A percentile compares a stretch with the other conserved stretches of the same genome.
phyloP scores from a whole-genome alignment of 148 eudicot genomes.

The Talinum fruticosum region DNA sequence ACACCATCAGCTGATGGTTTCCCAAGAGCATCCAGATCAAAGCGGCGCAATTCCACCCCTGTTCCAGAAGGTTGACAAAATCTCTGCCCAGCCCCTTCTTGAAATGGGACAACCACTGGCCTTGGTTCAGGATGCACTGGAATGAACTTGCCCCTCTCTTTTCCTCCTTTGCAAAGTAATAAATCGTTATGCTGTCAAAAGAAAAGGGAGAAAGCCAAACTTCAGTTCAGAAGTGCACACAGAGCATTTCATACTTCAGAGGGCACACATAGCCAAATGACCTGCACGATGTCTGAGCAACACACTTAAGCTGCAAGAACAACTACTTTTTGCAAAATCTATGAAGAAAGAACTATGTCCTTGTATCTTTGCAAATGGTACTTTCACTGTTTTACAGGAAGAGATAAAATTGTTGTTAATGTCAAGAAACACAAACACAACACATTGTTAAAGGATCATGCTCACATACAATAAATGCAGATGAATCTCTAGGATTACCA shows the following conservation, averaged over 20 bases:
- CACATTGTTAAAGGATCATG: background rate
- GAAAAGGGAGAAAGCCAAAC: slow-evolving; percentile 2
- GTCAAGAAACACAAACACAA: background rate
- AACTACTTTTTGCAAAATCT: too few relatives aligned
- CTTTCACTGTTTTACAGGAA: background rate
- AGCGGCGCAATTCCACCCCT: slow-evolving; percentile 74
- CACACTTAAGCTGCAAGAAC: too few relatives aligned
- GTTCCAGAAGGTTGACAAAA: slow-evolving; percentile 75
- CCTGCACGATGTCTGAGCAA: too few relatives aligned
- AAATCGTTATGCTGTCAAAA: slow-evolving; percentile 58
- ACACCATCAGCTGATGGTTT: slow-evolving; percentile 62
- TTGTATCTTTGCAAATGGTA: background rate
- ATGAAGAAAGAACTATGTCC: too few relatives aligned
- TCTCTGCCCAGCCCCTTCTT: slow-evolving; percentile 68
- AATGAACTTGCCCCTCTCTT: slow-evolving; percentile 50
- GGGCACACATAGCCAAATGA: background rate
- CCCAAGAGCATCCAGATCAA: slow-evolving; percentile 52
- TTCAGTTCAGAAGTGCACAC: slow-evolving; percentile 2
- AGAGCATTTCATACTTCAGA: background rate
- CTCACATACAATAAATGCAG: background rate
- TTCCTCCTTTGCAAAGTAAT: slow-evolving; percentile 82
- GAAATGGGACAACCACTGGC: slow-evolving; percentile 64
- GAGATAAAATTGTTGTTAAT: background rate
- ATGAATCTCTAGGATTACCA: background rate
- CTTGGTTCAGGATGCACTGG: slow-evolving; percentile 45